Conservation (phyloP, 2,329 filamentous ascomycete genomes). For the Fusarium siculi region DNA sequence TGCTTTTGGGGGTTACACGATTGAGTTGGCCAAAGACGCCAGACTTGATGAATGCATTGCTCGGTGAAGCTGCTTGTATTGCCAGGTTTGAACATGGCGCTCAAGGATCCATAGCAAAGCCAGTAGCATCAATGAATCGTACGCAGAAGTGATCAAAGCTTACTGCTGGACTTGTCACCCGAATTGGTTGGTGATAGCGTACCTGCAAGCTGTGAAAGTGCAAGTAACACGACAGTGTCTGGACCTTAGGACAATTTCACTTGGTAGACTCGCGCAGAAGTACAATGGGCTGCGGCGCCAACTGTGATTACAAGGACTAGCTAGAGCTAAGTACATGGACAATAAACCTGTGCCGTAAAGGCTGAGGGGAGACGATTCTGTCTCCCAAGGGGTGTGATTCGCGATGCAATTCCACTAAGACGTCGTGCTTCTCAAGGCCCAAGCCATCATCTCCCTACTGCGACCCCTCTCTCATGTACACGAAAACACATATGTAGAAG, state of each 20-base stretch:
- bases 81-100: background rate
- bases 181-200: background rate
- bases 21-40: background rate
- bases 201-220: background rate
- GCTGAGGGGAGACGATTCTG: background rate
- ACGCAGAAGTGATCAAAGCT: background rate
- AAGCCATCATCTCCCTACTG: too few species aligned
- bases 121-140: background rate
- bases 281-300: background rate
- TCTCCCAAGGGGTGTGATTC: too few species aligned
- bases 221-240: background rate
- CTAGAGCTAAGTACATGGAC: background rate
- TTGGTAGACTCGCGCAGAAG: background rate
- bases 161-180: background rate
- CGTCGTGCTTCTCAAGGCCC: background rate
- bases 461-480: background rate
- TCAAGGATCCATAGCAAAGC: background rate
- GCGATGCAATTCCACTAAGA: background rate
- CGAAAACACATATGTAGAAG: background rate
- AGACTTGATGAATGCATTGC: background rate
- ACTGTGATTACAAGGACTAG: background rate
- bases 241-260: background rate
- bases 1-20: slow-evolving; percentile 3
- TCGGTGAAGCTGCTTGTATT: slow-evolving; percentile 2
- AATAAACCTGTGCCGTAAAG: background rate